Conservation (phyloP, 441 rosid species). For the Eutrema salsugineum region DNA sequence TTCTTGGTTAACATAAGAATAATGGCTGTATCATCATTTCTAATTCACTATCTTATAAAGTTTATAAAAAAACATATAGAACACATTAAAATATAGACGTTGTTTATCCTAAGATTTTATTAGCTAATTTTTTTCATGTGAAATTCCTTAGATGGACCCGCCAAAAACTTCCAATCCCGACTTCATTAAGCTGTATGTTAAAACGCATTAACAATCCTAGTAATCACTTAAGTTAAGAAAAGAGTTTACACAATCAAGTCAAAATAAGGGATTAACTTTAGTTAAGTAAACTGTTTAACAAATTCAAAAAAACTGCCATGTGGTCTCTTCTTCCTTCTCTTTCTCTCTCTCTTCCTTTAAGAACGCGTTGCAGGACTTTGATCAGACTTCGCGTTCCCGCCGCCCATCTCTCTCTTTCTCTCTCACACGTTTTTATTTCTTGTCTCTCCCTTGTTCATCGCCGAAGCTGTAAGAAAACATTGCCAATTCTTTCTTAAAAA, state of each 20-base stretch:
- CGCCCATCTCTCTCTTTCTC: slow-evolving; percentile 32
- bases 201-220: neutral
- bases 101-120: neutral
- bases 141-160: neutral
- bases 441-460: neutral
- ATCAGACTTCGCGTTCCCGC: slow-evolving; percentile 56
- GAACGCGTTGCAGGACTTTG: slow-evolving; percentile 42
- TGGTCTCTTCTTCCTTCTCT: slow-evolving; percentile 8
- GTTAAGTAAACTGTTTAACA: slow-evolving; percentile 9
- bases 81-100: too few relatives aligned
- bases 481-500: neutral
- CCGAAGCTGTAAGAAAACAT: neutral
- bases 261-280: slow-evolving; percentile 2
- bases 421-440: slow-evolving; percentile 24
- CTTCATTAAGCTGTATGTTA: neutral
- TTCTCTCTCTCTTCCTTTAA: slow-evolving; percentile 30
- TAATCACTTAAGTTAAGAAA: neutral
- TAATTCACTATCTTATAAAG: neutral
- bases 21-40: neutral
- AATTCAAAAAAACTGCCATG: slow-evolving; percentile 18
- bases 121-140: neutral
- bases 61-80: too few relatives aligned
- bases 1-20: neutral
- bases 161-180: neutral
- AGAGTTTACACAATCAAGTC: neutral